Percentiles rank a stretch among this genome's conserved stretches.
These are phyloP conservation scores for Lentithecium fluviatile DNA, from an alignment of 495 filamentous ascomycete species.

Conservation along the genomic window DNA sequence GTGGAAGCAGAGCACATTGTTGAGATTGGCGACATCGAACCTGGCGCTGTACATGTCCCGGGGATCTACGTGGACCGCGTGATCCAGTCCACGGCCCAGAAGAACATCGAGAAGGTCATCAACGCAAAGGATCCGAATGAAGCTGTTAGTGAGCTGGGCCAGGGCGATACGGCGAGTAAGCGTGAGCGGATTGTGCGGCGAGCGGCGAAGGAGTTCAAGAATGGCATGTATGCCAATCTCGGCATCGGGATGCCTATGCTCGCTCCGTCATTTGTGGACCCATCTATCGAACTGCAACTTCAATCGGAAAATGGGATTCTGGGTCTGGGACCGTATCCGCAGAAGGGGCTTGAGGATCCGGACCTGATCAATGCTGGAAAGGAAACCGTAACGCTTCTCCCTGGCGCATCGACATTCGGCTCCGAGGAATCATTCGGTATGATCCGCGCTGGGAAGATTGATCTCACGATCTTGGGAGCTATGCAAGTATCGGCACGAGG, in stretches of 20 bases:
- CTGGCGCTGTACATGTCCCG: slow-evolving; percentile 58
- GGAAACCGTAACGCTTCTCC: slow-evolving; percentile 58
- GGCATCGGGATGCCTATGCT: slow-evolving; percentile 65
- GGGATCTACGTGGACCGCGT: slow-evolving; percentile 66
- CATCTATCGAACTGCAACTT: slow-evolving; percentile 51
- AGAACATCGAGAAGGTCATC: slow-evolving; percentile 56
- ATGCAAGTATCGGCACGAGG: slow-evolving; percentile 59
- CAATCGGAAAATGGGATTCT: slow-evolving; percentile 64
- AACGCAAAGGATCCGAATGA: slow-evolving; percentile 47
- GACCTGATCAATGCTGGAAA: slow-evolving; percentile 64
- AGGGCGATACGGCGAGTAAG: slow-evolving; percentile 44
- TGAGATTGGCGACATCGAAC: slow-evolving; percentile 56
- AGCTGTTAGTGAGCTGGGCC: slow-evolving; percentile 29
- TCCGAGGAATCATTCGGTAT: slow-evolving; percentile 60
- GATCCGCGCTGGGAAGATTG: slow-evolving; percentile 61
- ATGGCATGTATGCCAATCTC: slow-evolving; percentile 66
- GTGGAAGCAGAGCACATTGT: slow-evolving; percentile 71
- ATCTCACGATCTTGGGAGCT: slow-evolving; percentile 60
- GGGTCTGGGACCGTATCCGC: slow-evolving; percentile 63
- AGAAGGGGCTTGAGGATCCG: slow-evolving; percentile 53
- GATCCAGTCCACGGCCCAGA: slow-evolving; percentile 54
- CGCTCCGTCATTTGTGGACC: slow-evolving; percentile 51
- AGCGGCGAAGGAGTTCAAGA: slow-evolving; percentile 61
- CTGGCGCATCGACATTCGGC: slow-evolving; percentile 58
- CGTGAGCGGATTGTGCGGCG: slow-evolving; percentile 59